Evolutionary conservation across 1,284 basidiomycete genomes (phyloP).

Genomic region (Melanopsichium pennsylvanicum): DNA sequence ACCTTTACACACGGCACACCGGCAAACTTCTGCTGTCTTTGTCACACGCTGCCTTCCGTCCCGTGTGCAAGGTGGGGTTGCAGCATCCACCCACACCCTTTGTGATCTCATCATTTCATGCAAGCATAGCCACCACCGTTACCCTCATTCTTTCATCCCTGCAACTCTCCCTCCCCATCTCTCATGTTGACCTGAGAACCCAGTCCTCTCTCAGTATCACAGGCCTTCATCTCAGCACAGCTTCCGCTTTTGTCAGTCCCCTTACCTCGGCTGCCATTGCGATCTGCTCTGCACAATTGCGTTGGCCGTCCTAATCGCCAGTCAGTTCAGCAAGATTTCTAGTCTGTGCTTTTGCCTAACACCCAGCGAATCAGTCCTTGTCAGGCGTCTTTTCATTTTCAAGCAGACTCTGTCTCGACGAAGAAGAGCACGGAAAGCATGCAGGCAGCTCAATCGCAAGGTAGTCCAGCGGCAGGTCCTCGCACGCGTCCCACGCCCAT

Average conservation of each 20-base stretch:
- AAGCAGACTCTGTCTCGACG: no score
- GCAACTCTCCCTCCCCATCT: background rate
- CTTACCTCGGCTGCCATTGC: background rate
- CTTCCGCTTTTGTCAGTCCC: background rate
- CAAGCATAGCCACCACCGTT: slow-evolving; percentile 19
- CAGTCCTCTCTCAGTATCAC: no score
- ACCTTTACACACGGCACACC: no score
- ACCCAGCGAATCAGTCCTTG: no score
- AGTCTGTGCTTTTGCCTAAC: no score
- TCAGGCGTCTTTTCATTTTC: no score
- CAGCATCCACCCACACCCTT: background rate
- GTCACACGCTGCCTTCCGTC: background rate
- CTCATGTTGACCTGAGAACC: no score
- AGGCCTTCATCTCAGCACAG: background rate
- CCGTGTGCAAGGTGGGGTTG: background rate
- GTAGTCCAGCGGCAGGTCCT: background rate
- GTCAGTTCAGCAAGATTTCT: no score
- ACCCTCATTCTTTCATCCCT: background rate
- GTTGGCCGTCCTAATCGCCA: background rate
- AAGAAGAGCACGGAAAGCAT: background rate
- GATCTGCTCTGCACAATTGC: background rate
- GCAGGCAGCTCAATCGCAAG: background rate
- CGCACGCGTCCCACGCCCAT: slow-evolving; percentile 1
- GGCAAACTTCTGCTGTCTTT: background rate
- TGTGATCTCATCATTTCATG: slow-evolving; percentile 26